Conservation (phyloP, 768 basidiomycete genomes). For the Clitopilus hobsonii region DNA sequence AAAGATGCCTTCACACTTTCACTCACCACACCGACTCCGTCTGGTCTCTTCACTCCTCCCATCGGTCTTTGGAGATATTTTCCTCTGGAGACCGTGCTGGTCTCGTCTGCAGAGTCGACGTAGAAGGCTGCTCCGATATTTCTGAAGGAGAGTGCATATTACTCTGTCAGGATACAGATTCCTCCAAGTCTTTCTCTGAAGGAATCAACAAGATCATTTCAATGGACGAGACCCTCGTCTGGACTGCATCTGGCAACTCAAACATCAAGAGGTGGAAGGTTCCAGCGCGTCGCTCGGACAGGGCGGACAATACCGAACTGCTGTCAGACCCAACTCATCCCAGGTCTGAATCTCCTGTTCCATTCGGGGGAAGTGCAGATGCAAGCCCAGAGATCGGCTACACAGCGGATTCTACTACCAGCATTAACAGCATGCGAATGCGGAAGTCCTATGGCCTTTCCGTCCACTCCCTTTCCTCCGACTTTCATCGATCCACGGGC, state of each 20-base stretch:
- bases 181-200: conserved; percentile 29
- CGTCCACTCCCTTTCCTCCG: conserved; percentile 28
- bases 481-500: conserved; percentile 20
- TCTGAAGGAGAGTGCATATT: conserved; percentile 88
- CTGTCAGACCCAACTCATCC: conserved; percentile 9
- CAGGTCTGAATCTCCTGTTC: conserved; percentile 14
- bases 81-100: conserved; percentile 94
- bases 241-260: conserved; percentile 86
- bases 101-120: conserved; percentile 87
- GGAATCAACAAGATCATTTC: conserved; percentile 79
- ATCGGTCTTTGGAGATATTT: conserved; percentile 82
- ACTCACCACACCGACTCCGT: conserved; percentile 92
- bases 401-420: not conserved
- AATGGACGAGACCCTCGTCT: conserved; percentile 80
- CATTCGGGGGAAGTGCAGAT: conserved; percentile 13
- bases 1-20: conserved; percentile 93
- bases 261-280: conserved; percentile 80
- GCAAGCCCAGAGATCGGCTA: conserved; percentile 6
- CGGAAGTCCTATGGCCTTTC: conserved; percentile 26
- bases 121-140: conserved; percentile 75
- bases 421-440: not conserved
- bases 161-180: conserved; percentile 64
- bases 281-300: conserved; percentile 40
- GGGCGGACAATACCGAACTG: conserved; percentile 19
- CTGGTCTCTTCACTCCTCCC: conserved; percentile 87